Base-by-base conservation (phyloP, 176 grass and related monocot genomes). In the Paspalum vaginatum region DNA sequence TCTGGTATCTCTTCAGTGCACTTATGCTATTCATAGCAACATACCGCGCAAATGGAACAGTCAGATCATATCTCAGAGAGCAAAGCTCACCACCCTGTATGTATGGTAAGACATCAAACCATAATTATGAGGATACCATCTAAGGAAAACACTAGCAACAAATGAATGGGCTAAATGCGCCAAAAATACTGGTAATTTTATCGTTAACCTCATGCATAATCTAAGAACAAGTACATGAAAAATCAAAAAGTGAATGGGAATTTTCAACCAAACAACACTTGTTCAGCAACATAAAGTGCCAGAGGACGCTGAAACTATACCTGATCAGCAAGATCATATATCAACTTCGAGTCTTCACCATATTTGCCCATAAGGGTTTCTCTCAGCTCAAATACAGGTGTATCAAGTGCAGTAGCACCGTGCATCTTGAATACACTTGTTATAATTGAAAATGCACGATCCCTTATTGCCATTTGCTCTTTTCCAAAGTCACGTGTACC, bases 361-460 rank as follows among this genome's bases (percentile, higher is more conserved):
- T 99, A 99, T 84, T 99, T 99, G 2, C 96, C 96, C 96, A 99
- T 99, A 64, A 99, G 90, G 40, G 96, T 99, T 85, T 99, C 96
- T 88, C 92, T 93, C 67, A 99, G 79, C 79, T 99, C 96, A 84
- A 95, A 99, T 74, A 99, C 92, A 64, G 96, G 96, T 56, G 96
- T 99, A 68, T 99, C 96, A 87, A 99, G 96, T 16, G 90, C 76
- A 76, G 87, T 87, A 51, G 90, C 96, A 73, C 92, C 90, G 49
- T 98, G 96, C 96, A 98, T 93, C 93, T 98, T 95, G 69, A 99
- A 99, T 49, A 99, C 90, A 27, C 90, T 39, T 22, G 90, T 87
- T 61, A 99, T 99, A 74, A 91, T 99, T 60, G 96, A 83, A 84
- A 99, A 99, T 38, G 96, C 92, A 32, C 83, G 90, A 77, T 95